Conservation (phyloP, 768 basidiomycete species). For the Mrakia hoshinonis region DNA sequence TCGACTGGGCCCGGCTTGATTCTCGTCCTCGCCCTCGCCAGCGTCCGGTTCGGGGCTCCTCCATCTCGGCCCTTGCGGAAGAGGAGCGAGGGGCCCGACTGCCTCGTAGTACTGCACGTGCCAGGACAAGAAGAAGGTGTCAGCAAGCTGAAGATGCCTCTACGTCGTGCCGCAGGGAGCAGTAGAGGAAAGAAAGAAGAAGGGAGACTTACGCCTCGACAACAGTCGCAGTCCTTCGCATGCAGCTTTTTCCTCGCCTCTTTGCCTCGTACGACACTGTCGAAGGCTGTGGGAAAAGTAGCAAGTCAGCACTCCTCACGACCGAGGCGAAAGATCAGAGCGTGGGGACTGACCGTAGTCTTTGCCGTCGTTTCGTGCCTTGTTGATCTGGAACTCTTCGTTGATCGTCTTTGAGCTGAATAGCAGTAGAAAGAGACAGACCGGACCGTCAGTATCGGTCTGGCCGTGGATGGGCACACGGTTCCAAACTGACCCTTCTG, state of each 20-base stretch:
- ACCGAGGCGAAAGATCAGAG: neutral
- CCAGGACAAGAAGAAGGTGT: constrained; percentile 8
- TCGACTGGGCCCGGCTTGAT: constrained; percentile 3
- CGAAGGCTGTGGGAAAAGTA: constrained; percentile 43
- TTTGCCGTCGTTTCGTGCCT: constrained; percentile 56
- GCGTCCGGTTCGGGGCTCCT: constrained; percentile 47
- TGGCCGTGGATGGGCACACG: too few species aligned
- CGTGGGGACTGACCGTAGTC: constrained; percentile 44
- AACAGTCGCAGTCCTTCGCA: constrained; percentile 73
- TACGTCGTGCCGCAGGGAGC: too few species aligned
- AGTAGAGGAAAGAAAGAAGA: neutral
- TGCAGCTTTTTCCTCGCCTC: constrained; percentile 58
- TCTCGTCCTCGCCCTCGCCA: neutral
- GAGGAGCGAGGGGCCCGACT: constrained; percentile 60
- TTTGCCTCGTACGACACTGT: constrained; percentile 64
- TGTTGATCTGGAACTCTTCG: constrained; percentile 58
- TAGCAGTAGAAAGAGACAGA: neutral
- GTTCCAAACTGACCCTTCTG: neutral
- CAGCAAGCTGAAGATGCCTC: too few species aligned
- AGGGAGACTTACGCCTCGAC: constrained; percentile 53
- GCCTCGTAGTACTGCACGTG: constrained; percentile 66
- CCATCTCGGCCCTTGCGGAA: constrained; percentile 65
- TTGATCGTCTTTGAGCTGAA: constrained; percentile 48
- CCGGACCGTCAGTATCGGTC: constrained; percentile 21
- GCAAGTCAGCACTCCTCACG: neutral